Base-by-base conservation (phyloP, 345 rosid genomes). In the Pistacia atlantica region DNA sequence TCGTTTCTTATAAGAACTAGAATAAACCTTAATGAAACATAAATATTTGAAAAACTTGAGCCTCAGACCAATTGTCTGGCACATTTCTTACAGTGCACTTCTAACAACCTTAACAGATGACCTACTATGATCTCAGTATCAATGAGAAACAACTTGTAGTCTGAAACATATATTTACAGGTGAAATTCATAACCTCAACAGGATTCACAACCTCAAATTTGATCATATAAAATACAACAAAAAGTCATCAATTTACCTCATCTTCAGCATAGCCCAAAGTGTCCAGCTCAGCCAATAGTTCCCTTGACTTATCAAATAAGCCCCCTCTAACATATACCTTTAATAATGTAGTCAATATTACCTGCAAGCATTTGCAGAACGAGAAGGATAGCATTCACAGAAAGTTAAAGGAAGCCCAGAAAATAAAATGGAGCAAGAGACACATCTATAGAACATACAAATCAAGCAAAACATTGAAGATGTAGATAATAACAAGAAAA, bases 291-390 rank as follows among this genome's bases (percentile, higher is more conserved):
- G 86, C 74, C 37, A 95, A 86, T 67, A 92, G 79, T 76, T 88
- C 87, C 76, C 87, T 89, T 33, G 99, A 89, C 75, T 89, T 90
- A 14, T 92, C 98, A 89, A 93, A 93, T 82, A 92, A 77, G 37
- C 96, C 94, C 79, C 98, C 97, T 88, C 89, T 88, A 22, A 90
- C 90, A 78, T 95, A 95, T 18, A 87, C 99, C 83, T 95, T 95
- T 45, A 95, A 82, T 78, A 93, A 73, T 64, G 98, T 95, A 71
- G 99, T 95, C 89, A 91, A 77, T 75, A 92, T 86, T 73, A 95
- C 96, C 99, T 95, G 91, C 75, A 85, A 77, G 63, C 66, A 75
- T 73, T 72, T 80, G 58, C 67, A 79, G 64, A 56, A 55, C 20
- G 37, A 71, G 65, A 76, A 48, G 51, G 17, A 81, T 8, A 6